Evolutionary conservation across 805 yeast species (phyloP), one percentile per base, ranked within the genome.

Genomic region (Candida xiaguanensis): DNA sequence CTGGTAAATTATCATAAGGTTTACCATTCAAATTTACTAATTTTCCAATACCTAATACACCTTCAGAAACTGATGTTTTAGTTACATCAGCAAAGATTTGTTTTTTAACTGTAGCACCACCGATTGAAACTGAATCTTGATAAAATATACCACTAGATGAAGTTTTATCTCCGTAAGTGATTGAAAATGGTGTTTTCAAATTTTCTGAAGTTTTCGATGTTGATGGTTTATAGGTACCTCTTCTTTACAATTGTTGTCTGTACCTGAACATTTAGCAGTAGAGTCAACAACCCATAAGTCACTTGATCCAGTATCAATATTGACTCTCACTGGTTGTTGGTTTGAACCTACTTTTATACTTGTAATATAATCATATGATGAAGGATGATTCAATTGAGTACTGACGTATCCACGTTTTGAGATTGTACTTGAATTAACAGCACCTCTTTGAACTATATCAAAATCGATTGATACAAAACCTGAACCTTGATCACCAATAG

Each of bases 1-100:
- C 45, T 5, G 74, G 74, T 18, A 65, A 43, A 42, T 65, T 67
- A 38, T 48, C 46, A 39, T 49, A 45, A 44, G 38, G 9, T 25
- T 52, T 8, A 52, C 62, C 61, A 29, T 48, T 52, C 57, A 16
- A 23, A 38, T 84, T 67, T 11, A 78, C 83, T 5, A 75, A 60
- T 36, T 82, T 66, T 9, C 91, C 91, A 44, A 85, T 77, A 20
- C 90, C 89, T 30, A 85, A 59, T 18, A 86, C 90, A 41, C 95
- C 91, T 40, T 71, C 59, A 7, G 77, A 56, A 3, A 89, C 77
- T 45, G 78, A 76, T 1, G 87, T 76, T 5, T 20, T 11, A 15
- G 47, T 47, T n/a, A 53, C 55, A 38, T 48, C 56, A 15, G 52
- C 58, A 25, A 53, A 47, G 32, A 46, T 47, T 22, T 48, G 51